Evolutionary conservation across 768 basidiomycete genomes (phyloP), one percentile per base, ranked within the genome.

Genomic region (Flagelloscypha sp.): DNA sequence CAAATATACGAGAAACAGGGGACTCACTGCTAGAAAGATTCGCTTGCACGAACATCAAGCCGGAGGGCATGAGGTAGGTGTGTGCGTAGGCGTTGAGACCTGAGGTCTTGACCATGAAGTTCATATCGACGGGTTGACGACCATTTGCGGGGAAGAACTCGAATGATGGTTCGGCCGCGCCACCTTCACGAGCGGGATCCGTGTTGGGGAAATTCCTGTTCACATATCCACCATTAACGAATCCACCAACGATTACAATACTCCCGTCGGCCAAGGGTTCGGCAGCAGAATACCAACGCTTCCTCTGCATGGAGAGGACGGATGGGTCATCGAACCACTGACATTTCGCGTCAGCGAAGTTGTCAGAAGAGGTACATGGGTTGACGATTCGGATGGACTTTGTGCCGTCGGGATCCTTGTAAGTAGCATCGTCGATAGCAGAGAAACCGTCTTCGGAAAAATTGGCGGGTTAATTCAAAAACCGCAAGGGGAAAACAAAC

Each of bases 361-460:
- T 55, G 40, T 72, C 62, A 1, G 56, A 39, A 35, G 56, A 53
- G 36, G 54, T 66, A 54, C 90, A 94, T 35, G 74, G 67, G 39
- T 66, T 62, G 45, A 83, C 63, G 47, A 76, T 59, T 38, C 79
- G 74, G 48, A 80, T 73, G 34, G 70, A 62, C 22, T 66, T 70
- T 21, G 67, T 66, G 30, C 80, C 78, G 41, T 77, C 77, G 37
- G 63, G 73, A 50, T 80, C 70, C 23, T 62, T 41, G 48, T 76
- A 81, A 7, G 55, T 54, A 41, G 70, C 51, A 37, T 70, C 71
- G 38, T 44, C 71, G 1, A 46, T 34, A 22, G 58, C 59, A 7
- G 58, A 52, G 35, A 50, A 56, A 6, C 32, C 32, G 12, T 33
- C 32, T 6, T 33, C 24, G 5, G 12, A 11, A n/a, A n/a, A n/a